Evolutionary conservation across 164 flowering plant genomes (phyloP), one percentile per base, ranked within the genome.

Genomic region (Stephania cephalantha): DNA sequence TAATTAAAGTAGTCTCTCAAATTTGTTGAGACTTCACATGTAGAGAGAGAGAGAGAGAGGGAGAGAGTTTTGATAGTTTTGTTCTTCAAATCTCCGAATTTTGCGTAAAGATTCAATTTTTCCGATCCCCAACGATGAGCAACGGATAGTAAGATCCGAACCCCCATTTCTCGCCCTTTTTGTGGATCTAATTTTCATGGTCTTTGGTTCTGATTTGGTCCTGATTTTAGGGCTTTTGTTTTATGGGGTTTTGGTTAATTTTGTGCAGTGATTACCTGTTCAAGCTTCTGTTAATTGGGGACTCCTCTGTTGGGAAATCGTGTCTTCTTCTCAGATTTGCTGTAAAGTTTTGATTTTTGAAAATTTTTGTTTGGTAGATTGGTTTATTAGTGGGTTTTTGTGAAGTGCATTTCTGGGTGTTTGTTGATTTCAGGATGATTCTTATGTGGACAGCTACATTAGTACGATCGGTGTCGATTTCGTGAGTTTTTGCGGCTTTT

Each of bases 391-490:
- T 58, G 6, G 64, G 20, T 12, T 58, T n/a, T 15, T 18, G 18
- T 1, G 13, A 9, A 7, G 64, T 71, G 58, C 29, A 55, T 17
- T 13, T 46, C 7, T 72, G 17, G 35, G 18, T 25, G 52, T 52
- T 35, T 50, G 68, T 12, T 50, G 13, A 15, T 76, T 79, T 66
- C 81, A 89, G 93, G 93, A 89, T 86, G 93, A 89, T 85, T 86
- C 91, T 22, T 89, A 89, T 81, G 88, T 85, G 29, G 93, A 89
- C 72, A 89, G 93, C 82, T 89, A 89, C 85, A 88, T 89, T 70
- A 89, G 92, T 78, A 89, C 92, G 13, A 89, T 89, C 53, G 92
- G 92, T 46, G 92, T 89, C 22, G 92, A 89, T 84, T 89, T 89
- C 65, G 92, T 89, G 76, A 85, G 89, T 76, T 2, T 74, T 68